Conservation (phyloP, 805 yeast genomes). For the Spencermartinsiella europaea region DNA sequence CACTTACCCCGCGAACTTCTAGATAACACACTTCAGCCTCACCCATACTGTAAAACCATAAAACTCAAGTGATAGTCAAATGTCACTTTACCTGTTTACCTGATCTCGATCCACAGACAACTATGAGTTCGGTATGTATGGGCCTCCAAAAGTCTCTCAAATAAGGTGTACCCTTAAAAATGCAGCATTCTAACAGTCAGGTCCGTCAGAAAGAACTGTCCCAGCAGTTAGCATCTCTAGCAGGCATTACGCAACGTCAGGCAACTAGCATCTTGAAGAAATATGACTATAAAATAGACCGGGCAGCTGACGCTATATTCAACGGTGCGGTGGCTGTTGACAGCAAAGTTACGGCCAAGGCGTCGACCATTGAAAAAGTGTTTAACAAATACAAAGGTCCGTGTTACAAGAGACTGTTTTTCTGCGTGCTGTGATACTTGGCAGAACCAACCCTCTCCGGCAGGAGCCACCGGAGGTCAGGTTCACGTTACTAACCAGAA, state of each 20-base stretch:
- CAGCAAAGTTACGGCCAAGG: constrained; percentile 5
- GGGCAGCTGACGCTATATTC: constrained; percentile 34
- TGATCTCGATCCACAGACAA: background rate
- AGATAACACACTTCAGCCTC: too few relatives aligned
- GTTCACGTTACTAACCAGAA: constrained; percentile 15
- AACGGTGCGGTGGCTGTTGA: constrained; percentile 17
- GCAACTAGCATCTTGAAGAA: constrained; percentile 20
- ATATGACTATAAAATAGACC: constrained; percentile 28
- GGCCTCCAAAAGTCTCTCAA: background rate
- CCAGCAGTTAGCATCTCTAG: constrained; percentile 12
- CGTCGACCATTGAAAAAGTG: constrained; percentile 13
- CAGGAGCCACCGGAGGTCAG: too few relatives aligned
- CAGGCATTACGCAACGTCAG: constrained; percentile 15
- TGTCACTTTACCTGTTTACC: too few relatives aligned
- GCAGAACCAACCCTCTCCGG: too few relatives aligned
- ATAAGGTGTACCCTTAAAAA: background rate
- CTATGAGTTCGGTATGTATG: constrained; percentile 5
- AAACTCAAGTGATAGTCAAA: too few relatives aligned
- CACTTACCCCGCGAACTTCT: too few relatives aligned
- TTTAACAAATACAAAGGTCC: constrained; percentile 27
- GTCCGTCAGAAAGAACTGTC: constrained; percentile 15
- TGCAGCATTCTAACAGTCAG: background rate
- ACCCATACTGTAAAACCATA: too few relatives aligned
- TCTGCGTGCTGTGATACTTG: too few relatives aligned
- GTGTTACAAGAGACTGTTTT: too few relatives aligned